Evolutionary conservation across 2,329 filamentous ascomycete genomes (phyloP).

Genomic region (Penicillium concentricum): DNA sequence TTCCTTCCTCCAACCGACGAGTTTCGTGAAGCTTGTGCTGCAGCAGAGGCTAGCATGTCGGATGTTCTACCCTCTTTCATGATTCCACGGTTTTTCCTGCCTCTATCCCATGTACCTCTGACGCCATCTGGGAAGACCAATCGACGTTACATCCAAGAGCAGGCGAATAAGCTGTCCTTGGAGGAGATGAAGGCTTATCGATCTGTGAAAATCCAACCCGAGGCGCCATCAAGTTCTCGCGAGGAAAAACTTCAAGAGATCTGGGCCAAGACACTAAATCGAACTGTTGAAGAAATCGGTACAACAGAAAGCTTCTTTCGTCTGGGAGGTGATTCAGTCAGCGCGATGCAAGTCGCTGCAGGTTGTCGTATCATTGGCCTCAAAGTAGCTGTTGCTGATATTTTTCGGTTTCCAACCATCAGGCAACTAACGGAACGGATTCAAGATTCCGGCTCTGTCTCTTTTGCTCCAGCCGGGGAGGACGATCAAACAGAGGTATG

Average conservation of each 20-base stretch:
- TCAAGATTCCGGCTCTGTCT: background rate
- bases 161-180: background rate
- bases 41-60: background rate
- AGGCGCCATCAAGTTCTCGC: background rate
- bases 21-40: background rate
- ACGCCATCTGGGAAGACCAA: conserved; percentile 40
- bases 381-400: conserved; percentile 7
- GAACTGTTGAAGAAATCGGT: background rate
- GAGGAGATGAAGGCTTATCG: background rate
- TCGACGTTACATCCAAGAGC: conserved; percentile 15
- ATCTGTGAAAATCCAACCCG: background rate
- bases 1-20: background rate
- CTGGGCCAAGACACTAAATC: conserved; percentile 16
- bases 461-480: background rate
- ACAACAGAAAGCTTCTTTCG: background rate
- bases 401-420: conserved; percentile 12
- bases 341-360: conserved; percentile 19
- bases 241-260: conserved; percentile 11
- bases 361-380: conserved; percentile 6
- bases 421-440: conserved; percentile 6
- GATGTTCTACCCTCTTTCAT: background rate
- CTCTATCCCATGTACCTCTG: conserved; percentile 35
- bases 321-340: conserved; percentile 23
- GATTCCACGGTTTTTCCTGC: conserved; percentile 34
- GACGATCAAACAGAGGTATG: conserved; percentile 6